These are phyloP conservation scores for Malania oleifera DNA, from an alignment of 164 flowering plant species.

Conservation along the genomic window DNA sequence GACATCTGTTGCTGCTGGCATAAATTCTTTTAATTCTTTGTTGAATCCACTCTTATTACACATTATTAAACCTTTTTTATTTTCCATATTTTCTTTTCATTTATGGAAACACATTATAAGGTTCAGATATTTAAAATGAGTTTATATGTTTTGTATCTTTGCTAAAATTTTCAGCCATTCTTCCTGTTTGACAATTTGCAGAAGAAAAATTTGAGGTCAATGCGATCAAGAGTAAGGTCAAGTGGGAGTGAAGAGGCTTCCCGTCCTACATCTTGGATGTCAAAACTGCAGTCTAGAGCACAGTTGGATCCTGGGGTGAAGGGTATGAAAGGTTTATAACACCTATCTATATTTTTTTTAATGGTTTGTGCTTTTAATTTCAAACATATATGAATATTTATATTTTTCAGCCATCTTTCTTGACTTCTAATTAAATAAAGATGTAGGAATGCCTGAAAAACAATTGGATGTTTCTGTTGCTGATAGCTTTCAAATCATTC, in stretches of 20 bases:
- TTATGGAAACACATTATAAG: no score
- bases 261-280: constrained; percentile 9
- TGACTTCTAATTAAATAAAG: not conserved
- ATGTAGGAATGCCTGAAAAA: constrained; percentile 13
- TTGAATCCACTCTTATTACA: no score
- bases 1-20: no score
- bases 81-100: no score
- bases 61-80: no score
- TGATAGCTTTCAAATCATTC: constrained; percentile 11
- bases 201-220: constrained; percentile 15
- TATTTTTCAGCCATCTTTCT: not conserved
- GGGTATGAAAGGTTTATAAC: constrained; percentile 12
- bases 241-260: constrained; percentile 7
- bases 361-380: no score
- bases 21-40: no score
- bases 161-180: no score
- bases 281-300: constrained; percentile 9
- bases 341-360: not conserved
- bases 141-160: no score
- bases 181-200: not conserved
- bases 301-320: constrained; percentile 11
- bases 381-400: no score
- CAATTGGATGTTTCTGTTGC: constrained; percentile 12
- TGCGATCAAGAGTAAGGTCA: constrained; percentile 12
- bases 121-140: no score